These are phyloP conservation scores for Ormosia semicastrata DNA, from an alignment of 306 rosid species.

Conservation along the genomic window DNA sequence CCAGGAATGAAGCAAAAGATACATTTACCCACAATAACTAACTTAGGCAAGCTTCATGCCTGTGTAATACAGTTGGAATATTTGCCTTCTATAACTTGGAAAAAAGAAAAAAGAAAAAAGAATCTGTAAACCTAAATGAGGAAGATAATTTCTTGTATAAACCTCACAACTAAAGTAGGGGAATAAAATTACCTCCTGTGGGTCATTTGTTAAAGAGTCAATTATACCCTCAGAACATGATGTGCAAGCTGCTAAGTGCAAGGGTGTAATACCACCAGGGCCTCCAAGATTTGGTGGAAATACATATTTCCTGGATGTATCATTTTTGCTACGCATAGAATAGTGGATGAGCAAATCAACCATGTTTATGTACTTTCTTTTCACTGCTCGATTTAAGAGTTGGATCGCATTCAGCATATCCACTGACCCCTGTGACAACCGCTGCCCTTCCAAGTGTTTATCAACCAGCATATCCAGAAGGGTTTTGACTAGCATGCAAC, in stretches of 20 bases:
- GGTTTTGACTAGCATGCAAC: slow-evolving; percentile 63
- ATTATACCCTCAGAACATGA: slow-evolving; percentile 58
- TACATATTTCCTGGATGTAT: slow-evolving; percentile 45
- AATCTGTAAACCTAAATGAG: background rate
- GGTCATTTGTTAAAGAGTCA: slow-evolving; percentile 80
- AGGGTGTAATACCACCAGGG: slow-evolving; percentile 81
- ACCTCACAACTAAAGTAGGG: background rate
- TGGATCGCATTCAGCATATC: slow-evolving; percentile 73
- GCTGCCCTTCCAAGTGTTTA: slow-evolving; percentile 48
- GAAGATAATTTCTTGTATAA: background rate
- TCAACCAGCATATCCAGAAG: slow-evolving; percentile 67
- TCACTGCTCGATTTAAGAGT: slow-evolving; percentile 78
- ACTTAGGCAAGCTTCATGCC: background rate
- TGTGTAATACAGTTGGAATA: background rate
- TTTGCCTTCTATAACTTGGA: background rate
- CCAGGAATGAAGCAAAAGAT: background rate
- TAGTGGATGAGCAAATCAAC: slow-evolving; percentile 71
- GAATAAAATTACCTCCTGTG: slow-evolving; percentile 62
- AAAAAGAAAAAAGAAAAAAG: background rate
- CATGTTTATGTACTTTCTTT: slow-evolving; percentile 69
- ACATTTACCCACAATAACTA: background rate
- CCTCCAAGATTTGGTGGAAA: slow-evolving; percentile 80
- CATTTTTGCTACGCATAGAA: slow-evolving; percentile 37
- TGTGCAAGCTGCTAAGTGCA: slow-evolving; percentile 88
- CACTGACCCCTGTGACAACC: slow-evolving; percentile 48